Base-by-base conservation (phyloP, 805 yeast genomes). In the Metschnikowia borealis region DNA sequence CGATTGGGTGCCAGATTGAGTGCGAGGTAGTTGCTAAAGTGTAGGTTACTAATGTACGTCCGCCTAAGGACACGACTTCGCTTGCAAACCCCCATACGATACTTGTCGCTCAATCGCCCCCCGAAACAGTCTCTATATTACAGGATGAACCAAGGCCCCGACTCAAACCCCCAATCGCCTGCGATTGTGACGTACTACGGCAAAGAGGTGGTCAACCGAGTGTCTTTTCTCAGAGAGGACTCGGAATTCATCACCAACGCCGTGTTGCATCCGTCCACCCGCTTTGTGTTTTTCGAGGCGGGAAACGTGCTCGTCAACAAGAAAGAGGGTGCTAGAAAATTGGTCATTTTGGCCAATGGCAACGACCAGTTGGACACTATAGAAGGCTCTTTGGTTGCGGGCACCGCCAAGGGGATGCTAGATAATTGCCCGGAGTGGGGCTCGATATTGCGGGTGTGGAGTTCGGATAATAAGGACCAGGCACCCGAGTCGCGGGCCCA, bases 171-270 rank as follows among this genome's bases (percentile, higher is more conserved):
- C 23, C 46, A 46, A 17, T 40, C 47, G 20, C 43, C 46, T 8
- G 20, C 38, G 13, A 49, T 55, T 34, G 61, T 57, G 31, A 59
- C 63, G 21, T 71, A 71, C 53, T 80, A 73, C 56, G 77, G 81
- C 18, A 76, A 76, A 14, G 80, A 74, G 52, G 80, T 79, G 5
- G 68, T 86, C 50, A 83, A 85, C 63, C 67, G 92, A 50, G 80
- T 85, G 5, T 78, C 85, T 15, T 86, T 84, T 57, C 66, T 85
- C 45, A 68, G 92, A 35, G 79, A 79, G 21, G 80, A 85, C 61
- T 41, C 65, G 15, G 76, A 70, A 29, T 83, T 83, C 57, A 74
- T 85, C 33, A 55, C 67, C 44, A 60, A 62, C 38, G 79, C 83
- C 5, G 64, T 79, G 17, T 55, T 54, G 20, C 80, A 78, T 52